Evolutionary conservation across 208 protist species (phyloP).

Genomic region (Trypanosoma avium): DNA sequence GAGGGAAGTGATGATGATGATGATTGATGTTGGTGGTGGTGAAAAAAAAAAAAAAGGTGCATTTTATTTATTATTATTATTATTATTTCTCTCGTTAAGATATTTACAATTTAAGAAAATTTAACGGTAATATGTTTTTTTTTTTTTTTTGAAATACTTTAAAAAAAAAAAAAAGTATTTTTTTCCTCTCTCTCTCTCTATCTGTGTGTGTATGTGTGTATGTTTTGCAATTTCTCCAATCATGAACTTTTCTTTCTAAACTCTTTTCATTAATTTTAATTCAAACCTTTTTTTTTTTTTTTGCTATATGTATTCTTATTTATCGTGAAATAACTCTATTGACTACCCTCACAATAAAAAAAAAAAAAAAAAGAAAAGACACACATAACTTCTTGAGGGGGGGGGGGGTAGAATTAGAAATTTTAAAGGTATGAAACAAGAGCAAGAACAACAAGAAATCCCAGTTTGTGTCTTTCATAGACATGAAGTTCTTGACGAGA

Average conservation of each 20-base stretch:
- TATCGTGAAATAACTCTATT: too few species aligned
- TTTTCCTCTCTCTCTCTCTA: not conserved
- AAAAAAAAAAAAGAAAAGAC: not conserved
- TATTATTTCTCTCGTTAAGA: too few species aligned
- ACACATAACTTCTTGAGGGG: not conserved
- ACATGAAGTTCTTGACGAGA: slow-evolving; percentile 26
- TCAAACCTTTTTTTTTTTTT: slow-evolving; percentile 15
- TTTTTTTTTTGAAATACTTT: not conserved
- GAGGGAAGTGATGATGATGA: slow-evolving; percentile 1
- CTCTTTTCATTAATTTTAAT: not conserved
- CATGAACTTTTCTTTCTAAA: slow-evolving; percentile 12
- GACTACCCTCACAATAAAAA: too few species aligned
- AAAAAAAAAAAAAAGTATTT: not conserved
- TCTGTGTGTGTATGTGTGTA: not conserved
- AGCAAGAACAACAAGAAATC: not conserved
- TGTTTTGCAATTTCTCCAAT: not conserved
- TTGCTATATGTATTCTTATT: too few species aligned
- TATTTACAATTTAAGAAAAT: too few species aligned
- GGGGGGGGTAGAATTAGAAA: too few species aligned
- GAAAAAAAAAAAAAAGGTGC: too few species aligned
- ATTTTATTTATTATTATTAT: too few species aligned
- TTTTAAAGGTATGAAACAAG: too few species aligned
- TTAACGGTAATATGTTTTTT: too few species aligned
- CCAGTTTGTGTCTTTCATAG: slow-evolving; percentile 24
- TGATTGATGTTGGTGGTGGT: too few species aligned